Percentiles rank a stretch among this genome's conserved stretches.
Conservation (phyloP, 768 basidiomycete species). For the Coprinopsis sp. region DNA sequence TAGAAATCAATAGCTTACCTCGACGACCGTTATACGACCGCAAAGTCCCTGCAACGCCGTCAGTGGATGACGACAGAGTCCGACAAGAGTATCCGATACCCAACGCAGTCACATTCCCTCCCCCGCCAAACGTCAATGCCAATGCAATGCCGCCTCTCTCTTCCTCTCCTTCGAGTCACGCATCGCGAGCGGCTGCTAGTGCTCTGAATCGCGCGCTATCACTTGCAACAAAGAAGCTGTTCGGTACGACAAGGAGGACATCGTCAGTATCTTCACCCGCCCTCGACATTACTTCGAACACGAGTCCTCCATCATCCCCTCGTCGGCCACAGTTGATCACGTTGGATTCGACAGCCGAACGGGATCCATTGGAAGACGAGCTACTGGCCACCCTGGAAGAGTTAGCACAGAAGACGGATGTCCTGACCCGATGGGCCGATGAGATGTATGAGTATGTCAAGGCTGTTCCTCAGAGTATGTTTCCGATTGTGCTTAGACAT, state of each 20-base stretch:
- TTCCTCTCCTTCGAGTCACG: slow-evolving; percentile 57
- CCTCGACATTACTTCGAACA: slow-evolving; percentile 23
- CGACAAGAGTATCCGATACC: slow-evolving; percentile 27
- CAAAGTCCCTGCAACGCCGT: slow-evolving; percentile 43
- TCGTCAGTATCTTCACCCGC: slow-evolving; percentile 36
- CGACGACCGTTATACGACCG: slow-evolving; percentile 58
- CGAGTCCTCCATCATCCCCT: slow-evolving; percentile 48
- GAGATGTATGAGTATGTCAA: slow-evolving; percentile 90
- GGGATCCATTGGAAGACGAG: slow-evolving; percentile 76
- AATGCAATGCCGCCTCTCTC: slow-evolving; percentile 55
- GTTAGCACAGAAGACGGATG: slow-evolving; percentile 93
- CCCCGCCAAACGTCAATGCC: slow-evolving; percentile 50
- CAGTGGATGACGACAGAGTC: slow-evolving; percentile 38
- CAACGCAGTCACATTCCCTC: slow-evolving; percentile 61
- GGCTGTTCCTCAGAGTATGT: slow-evolving; percentile 75
- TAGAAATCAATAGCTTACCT: slow-evolving; percentile 63
- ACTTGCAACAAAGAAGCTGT: slow-evolving; percentile 77
- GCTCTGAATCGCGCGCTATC: slow-evolving; percentile 77
- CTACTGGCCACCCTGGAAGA: slow-evolving; percentile 81
- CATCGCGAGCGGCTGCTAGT: slow-evolving; percentile 62
- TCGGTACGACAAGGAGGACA: slow-evolving; percentile 43
- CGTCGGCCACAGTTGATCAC: slow-evolving; percentile 52
- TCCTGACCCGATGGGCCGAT: slow-evolving; percentile 90
- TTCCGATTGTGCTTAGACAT: background rate
- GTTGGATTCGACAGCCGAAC: slow-evolving; percentile 38